Conservation (phyloP, 2,329 filamentous ascomycete species). For the Colletotrichum sp. region DNA sequence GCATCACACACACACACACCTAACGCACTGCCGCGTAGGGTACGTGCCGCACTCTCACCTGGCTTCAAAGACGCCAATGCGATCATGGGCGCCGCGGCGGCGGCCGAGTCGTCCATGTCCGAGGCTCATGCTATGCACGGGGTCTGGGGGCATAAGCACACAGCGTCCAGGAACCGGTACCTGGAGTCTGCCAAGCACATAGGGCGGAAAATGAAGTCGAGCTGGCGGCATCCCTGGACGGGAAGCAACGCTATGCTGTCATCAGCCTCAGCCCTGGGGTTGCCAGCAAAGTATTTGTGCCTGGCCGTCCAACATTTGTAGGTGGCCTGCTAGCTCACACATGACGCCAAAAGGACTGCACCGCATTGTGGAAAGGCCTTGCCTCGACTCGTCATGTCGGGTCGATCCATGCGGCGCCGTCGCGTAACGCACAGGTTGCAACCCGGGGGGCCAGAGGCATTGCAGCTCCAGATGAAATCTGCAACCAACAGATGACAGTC, state of each 20-base stretch:
- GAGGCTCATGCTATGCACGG: neutral
- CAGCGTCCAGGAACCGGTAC: slow-evolving; percentile 5
- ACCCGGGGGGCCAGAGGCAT: neutral
- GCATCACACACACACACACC: neutral
- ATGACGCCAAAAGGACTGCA: neutral
- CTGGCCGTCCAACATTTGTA: neutral
- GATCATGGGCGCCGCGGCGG: neutral
- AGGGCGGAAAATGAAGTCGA: neutral
- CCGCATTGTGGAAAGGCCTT: neutral
- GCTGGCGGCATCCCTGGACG: slow-evolving; percentile 11
- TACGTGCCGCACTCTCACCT: neutral
- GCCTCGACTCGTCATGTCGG: neutral
- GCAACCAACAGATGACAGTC: slow-evolving; percentile 11
- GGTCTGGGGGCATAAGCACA: neutral
- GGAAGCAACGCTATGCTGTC: slow-evolving; percentile 18
- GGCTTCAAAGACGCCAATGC: neutral
- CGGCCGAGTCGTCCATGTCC: neutral
- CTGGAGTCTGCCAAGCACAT: slow-evolving; percentile 8
- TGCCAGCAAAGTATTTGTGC: neutral
- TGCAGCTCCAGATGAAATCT: neutral
- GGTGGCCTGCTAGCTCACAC: neutral
- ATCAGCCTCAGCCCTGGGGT: slow-evolving; percentile 14
- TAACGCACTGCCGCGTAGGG: neutral
- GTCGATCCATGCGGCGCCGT: neutral
- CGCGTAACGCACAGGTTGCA: neutral